Base-by-base conservation (phyloP, 306 rosid species). In the Castanea crenata region DNA sequence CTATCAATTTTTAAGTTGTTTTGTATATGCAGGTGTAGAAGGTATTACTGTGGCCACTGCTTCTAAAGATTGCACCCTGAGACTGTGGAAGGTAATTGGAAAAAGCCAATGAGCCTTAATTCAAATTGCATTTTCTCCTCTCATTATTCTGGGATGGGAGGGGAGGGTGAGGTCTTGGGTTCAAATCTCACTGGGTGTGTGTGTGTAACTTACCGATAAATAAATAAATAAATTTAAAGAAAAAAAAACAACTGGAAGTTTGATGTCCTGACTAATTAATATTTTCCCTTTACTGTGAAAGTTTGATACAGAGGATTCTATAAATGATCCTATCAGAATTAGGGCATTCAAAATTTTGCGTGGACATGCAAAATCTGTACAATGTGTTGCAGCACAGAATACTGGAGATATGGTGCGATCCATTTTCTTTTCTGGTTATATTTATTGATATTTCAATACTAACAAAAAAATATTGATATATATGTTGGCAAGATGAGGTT, bases 81-180 rank as follows among this genome's bases (percentile, higher is more conserved):
- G 96, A 87, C 94, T 95, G 81, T 95, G 99, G 99, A 92, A 95
- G 96, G 96, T 92, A 84, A 81, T 62, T 73, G 74, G 75, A 78
- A 81, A 76, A 63, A 51, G 35, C 35, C 35, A 34, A 34, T 34
- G 6, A 5, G 35, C 35, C 6, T 34, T 34, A 34, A 34, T 5
- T 34, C 35, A 34, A 34, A 34, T 34, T 34, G 35, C 6, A 32
- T 5, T 32, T 32, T 5, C 35, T 34, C 35, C 35, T 5, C 35
- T 6, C 35, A 34, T 34, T 34, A 34, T 34, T 34, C 6, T 34
- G 35, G 6, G 35, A 34, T 5, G 35, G 35, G 6, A 34, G 35
- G 35, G 6, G 35, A 34, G 35, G 35, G 35, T 34, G 35, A 34
- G 35, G 35, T 34, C 35, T 34, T 34, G 35, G 35, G 35, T 34